Conservation (phyloP, 2,329 filamentous ascomycete species). For the Claviceps paspali region DNA sequence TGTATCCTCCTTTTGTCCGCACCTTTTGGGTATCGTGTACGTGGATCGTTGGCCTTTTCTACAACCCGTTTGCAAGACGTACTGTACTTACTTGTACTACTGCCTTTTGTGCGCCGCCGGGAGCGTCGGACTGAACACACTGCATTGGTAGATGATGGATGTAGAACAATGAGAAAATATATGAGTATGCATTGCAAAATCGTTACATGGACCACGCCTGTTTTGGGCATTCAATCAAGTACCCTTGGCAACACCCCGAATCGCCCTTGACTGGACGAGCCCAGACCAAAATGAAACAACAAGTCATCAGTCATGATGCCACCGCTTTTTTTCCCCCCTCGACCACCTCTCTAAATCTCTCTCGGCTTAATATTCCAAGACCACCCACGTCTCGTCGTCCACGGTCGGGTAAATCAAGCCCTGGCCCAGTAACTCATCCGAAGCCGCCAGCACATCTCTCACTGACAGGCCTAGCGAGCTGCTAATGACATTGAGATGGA, state of each 20-base stretch:
- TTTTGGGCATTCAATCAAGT: neutral
- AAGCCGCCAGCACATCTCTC: conserved; percentile 57
- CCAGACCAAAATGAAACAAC: neutral
- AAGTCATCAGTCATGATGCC: neutral
- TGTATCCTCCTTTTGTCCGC: too few relatives aligned
- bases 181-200: neutral
- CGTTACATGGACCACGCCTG: neutral
- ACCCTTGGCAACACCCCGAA: neutral
- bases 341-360: neutral
- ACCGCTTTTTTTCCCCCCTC: too few relatives aligned
- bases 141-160: too few relatives aligned
- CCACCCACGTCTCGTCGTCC: conserved; percentile 83
- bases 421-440: conserved; percentile 60
- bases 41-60: too few relatives aligned
- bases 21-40: too few relatives aligned
- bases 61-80: too few relatives aligned
- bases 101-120: too few relatives aligned
- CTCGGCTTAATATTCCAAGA: conserved; percentile 42
- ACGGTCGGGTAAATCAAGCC: conserved; percentile 81
- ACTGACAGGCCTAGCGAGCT: conserved; percentile 47
- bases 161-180: neutral
- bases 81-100: too few relatives aligned
- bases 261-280: neutral
- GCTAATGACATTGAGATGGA: conserved; percentile 68
- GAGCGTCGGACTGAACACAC: too few relatives aligned